A percentile compares a stretch with the other conserved stretches of the same genome.
These are phyloP conservation scores for Colletotrichum melonis DNA, from an alignment of 2,329 filamentous ascomycete genomes.

Conservation along the genomic window DNA sequence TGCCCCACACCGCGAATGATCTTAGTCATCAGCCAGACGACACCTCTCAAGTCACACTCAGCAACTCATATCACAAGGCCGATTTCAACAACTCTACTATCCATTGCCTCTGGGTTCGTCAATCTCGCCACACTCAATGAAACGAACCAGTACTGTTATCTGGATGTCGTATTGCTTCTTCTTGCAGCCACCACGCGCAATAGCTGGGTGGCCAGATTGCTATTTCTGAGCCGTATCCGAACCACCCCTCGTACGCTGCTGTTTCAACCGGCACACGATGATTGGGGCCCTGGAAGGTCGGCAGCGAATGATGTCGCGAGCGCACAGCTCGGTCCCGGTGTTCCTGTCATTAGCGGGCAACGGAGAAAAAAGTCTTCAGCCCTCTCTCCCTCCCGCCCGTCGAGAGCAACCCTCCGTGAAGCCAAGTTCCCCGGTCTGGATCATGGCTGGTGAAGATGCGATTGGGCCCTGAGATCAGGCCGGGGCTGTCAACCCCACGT, in stretches of 20 bases:
- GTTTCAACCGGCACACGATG: slow-evolving; percentile 13
- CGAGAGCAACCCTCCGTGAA: neutral
- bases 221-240: slow-evolving; percentile 4
- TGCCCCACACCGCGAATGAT: too few species aligned
- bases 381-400: neutral
- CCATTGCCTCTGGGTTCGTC: neutral
- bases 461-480: slow-evolving; percentile 24
- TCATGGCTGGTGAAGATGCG: slow-evolving; percentile 5
- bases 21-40: slow-evolving; percentile 15
- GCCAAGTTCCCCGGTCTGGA: neutral
- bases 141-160: neutral
- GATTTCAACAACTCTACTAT: neutral
- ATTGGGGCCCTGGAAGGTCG: neutral
- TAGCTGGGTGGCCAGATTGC: neutral
- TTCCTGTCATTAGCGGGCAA: slow-evolving; percentile 13
- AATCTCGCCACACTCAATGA: neutral
- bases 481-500: slow-evolving; percentile 6
- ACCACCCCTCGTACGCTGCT: neutral
- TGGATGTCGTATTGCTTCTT: neutral
- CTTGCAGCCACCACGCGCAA: neutral
- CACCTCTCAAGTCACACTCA: neutral
- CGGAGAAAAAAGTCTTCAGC: neutral
- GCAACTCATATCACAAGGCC: neutral
- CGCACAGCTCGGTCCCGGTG: slow-evolving; percentile 15
- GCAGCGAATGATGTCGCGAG: neutral